Evolutionary conservation across 1,284 basidiomycete genomes (phyloP).

Genomic region (Trametes sp.): DNA sequence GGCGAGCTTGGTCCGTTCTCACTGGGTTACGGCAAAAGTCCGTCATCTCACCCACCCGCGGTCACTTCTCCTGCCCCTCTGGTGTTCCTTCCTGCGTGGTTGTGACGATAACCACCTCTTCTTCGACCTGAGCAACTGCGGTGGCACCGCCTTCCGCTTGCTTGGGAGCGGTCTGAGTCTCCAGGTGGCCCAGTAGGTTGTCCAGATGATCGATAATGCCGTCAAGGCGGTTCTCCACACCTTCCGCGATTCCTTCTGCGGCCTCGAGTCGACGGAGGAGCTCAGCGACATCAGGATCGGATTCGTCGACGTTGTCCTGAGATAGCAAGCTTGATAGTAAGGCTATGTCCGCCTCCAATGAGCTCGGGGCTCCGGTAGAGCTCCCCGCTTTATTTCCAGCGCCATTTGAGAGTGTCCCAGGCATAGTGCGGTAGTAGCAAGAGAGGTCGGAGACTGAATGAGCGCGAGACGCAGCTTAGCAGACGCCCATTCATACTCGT

Average conservation of each 20-base stretch:
- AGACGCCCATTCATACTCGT: not conserved
- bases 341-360: slow-evolving; percentile 46
- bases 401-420: not conserved
- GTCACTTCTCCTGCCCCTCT: not conserved
- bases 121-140: not conserved
- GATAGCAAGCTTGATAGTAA: slow-evolving; percentile 47
- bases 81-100: not conserved
- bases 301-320: slow-evolving; percentile 40
- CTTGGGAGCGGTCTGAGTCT: slow-evolving; percentile 27
- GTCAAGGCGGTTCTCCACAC: slow-evolving; percentile 66
- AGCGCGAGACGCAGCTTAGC: not conserved
- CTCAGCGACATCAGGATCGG: slow-evolving; percentile 43
- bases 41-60: not conserved
- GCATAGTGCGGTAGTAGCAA: not conserved
- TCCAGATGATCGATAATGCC: slow-evolving; percentile 64
- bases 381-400: not conserved
- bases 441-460: not conserved
- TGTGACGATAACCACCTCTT: not conserved
- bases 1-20: not conserved
- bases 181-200: slow-evolving; percentile 55
- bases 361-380: not conserved
- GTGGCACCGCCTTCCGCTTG: not conserved
- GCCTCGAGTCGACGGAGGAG: slow-evolving; percentile 58
- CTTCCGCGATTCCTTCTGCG: slow-evolving; percentile 61
- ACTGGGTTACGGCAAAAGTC: not conserved